These are phyloP conservation scores for Ormosia semicastrata DNA, from an alignment of 306 rosid species.

Conservation along the genomic window DNA sequence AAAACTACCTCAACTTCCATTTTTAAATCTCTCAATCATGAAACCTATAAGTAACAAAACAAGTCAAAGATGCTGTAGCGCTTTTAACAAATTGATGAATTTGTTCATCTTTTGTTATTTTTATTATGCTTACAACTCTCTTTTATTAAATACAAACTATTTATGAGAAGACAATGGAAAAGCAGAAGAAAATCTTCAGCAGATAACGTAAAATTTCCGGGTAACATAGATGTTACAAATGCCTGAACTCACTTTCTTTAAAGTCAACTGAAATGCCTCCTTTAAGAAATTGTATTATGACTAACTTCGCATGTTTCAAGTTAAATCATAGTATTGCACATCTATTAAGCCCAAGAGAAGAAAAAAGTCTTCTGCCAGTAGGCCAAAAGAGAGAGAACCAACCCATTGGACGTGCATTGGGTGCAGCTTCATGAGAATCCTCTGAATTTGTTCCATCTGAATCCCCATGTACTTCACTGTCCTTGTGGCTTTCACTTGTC, in stretches of 20 bases:
- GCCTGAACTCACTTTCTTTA: not conserved
- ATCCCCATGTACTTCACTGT: slow-evolving; percentile 37
- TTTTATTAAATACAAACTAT: not conserved
- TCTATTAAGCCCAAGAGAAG: slow-evolving; percentile 62
- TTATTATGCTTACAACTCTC: slow-evolving; percentile 14
- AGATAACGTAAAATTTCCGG: not conserved
- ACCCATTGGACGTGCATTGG: slow-evolving; percentile 33
- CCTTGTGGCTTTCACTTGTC: slow-evolving; percentile 41
- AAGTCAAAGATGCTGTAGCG: not conserved
- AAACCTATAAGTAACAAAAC: not conserved
- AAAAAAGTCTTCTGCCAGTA: slow-evolving; percentile 44
- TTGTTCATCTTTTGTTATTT: not conserved
- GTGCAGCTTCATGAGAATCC: slow-evolving; percentile 50
- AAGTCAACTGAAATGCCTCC: slow-evolving; percentile 11
- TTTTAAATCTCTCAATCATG: not conserved
- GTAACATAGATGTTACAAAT: not conserved
- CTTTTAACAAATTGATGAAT: not conserved
- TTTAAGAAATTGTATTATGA: slow-evolving; percentile 2
- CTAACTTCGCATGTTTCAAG: not conserved
- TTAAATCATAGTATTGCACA: slow-evolving; percentile 60
- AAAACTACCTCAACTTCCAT: not conserved
- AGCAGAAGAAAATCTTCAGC: not conserved
- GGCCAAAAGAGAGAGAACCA: slow-evolving; percentile 76
- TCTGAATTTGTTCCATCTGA: slow-evolving; percentile 46
- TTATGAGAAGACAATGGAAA: not conserved